Evolutionary conservation across 179 eudicot genomes (phyloP), one percentile per base, ranked within the genome.

Genomic region (Beta lomatogona): DNA sequence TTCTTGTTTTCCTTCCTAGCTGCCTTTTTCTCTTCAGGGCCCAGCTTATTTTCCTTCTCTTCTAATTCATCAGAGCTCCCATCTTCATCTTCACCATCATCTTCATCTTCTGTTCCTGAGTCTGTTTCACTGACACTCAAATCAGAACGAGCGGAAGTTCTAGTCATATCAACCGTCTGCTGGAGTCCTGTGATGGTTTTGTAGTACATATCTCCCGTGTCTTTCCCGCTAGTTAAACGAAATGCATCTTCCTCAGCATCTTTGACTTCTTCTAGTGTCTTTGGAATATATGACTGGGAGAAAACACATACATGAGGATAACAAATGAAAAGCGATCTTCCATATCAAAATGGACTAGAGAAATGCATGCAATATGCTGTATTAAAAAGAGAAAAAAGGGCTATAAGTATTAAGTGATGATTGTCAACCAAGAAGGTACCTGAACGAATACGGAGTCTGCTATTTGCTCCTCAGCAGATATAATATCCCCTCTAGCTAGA

Each of bases 1-100:
- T 92, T 96, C 90, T 96, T 96, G 87, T 96, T 92, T 82, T 91
- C 97, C 84, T 94, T 96, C 82, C 96, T 87, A 1, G 96, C 97
- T 1, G 93, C 93, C 86, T 88, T 92, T 76, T 64, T 90, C 13
- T 94, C 94, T 36, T 50, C 85, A 7, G 93, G 94, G 2, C 85
- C 55, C 80, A 71, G 75, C 77, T 83, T 83, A 71, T 77, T 48
- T 59, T 41, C 82, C 45, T 77, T 57, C 57, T 77, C 91, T 4
- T 90, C 93, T 36, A 81, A 74, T 46, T 90, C 93, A 16, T 90
- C 87, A 19, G 82, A 86, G 79, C 89, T 89, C 15, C 86, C 93
- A 45, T 83, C 85, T 19, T 85, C 86, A 57, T 71, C 81, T 71
- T 50, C 82, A 28, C 44, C 48, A 16, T 78, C 76, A 46, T 83